Conservation (phyloP, 1,139 yeast species). For the Lodderomyces theae region DNA sequence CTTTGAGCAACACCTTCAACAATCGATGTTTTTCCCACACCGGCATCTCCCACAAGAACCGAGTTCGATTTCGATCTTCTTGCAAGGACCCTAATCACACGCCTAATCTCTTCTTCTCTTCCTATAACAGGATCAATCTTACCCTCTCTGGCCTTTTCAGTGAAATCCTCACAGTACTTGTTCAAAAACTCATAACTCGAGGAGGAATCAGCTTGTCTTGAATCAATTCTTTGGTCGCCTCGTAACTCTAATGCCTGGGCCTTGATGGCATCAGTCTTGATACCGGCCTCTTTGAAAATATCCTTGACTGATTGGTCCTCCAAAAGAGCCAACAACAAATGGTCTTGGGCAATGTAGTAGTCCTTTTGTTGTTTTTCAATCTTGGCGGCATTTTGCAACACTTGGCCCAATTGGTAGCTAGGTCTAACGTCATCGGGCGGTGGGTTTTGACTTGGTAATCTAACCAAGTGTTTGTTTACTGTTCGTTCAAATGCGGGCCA, state of each 20-base stretch:
- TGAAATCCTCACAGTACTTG: constrained; percentile 90
- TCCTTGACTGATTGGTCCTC: constrained; percentile 72
- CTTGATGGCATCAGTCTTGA: constrained; percentile 70
- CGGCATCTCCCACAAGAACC: constrained; percentile 96
- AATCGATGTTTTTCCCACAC: constrained; percentile 98
- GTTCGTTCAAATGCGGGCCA: constrained; percentile 77
- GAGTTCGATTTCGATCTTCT: constrained; percentile 97
- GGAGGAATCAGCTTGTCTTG: constrained; percentile 91
- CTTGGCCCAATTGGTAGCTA: constrained; percentile 66
- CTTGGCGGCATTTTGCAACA: constrained; percentile 66
- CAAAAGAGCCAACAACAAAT: constrained; percentile 76
- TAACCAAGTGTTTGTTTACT: constrained; percentile 76
- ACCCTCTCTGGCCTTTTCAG: constrained; percentile 91
- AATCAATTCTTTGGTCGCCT: constrained; percentile 89
- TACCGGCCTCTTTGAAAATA: constrained; percentile 70
- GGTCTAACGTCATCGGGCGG: constrained; percentile 77
- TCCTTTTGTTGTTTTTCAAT: constrained; percentile 88
- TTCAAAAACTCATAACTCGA: constrained; percentile 77
- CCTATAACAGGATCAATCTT: constrained; percentile 98
- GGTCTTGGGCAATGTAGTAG: constrained; percentile 91
- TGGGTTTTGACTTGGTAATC: constrained; percentile 85
- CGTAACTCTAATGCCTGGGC: constrained; percentile 81
- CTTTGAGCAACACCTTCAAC: constrained; percentile 99
- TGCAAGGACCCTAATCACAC: constrained; percentile 90
- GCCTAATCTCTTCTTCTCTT: constrained; percentile 95